phyloP scores from a whole-genome alignment of 2,329 filamentous ascomycete genomes.

The Leptographium galeiforme region DNA sequence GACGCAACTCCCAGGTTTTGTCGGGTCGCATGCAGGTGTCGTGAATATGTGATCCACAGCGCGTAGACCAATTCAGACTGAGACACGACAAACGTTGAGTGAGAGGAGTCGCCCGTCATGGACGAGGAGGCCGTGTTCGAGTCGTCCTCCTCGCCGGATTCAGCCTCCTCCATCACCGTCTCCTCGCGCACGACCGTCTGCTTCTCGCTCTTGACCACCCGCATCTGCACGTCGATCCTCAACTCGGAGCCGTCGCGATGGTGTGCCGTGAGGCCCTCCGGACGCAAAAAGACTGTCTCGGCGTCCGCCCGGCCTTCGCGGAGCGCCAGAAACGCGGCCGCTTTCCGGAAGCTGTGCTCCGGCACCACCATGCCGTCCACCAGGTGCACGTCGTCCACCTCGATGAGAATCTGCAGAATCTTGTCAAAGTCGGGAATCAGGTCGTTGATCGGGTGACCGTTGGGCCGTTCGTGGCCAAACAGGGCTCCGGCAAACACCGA shows the following conservation, averaged over 20 bases:
- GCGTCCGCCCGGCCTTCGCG: slow-evolving; percentile 73
- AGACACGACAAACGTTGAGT: slow-evolving; percentile 30
- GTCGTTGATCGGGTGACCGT: slow-evolving; percentile 65
- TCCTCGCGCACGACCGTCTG: slow-evolving; percentile 46
- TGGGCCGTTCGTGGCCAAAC: slow-evolving; percentile 76
- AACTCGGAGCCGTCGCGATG: slow-evolving; percentile 87
- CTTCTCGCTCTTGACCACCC: slow-evolving; percentile 82
- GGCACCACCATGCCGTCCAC: slow-evolving; percentile 93
- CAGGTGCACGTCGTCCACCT: slow-evolving; percentile 73
- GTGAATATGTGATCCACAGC: slow-evolving; percentile 92
- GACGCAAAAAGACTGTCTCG: slow-evolving; percentile 64
- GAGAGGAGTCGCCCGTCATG: slow-evolving; percentile 15
- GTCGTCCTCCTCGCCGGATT: slow-evolving; percentile 37
- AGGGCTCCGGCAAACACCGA: slow-evolving; percentile 85
- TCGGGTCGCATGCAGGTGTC: slow-evolving; percentile 71
- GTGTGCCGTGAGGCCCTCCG: slow-evolving; percentile 69
- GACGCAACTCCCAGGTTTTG: slow-evolving; percentile 47
- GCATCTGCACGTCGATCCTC: slow-evolving; percentile 91
- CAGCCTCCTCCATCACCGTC: slow-evolving; percentile 43
- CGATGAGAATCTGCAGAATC: slow-evolving; percentile 65
- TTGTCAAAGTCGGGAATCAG: slow-evolving; percentile 81
- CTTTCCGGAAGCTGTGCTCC: slow-evolving; percentile 88
- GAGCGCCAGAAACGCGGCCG: slow-evolving; percentile 69
- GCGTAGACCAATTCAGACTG: slow-evolving; percentile 79
- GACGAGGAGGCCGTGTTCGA: slow-evolving; percentile 14